phyloP scores from a whole-genome alignment of 257 asterid species.

The Anisodus acutangulus region DNA sequence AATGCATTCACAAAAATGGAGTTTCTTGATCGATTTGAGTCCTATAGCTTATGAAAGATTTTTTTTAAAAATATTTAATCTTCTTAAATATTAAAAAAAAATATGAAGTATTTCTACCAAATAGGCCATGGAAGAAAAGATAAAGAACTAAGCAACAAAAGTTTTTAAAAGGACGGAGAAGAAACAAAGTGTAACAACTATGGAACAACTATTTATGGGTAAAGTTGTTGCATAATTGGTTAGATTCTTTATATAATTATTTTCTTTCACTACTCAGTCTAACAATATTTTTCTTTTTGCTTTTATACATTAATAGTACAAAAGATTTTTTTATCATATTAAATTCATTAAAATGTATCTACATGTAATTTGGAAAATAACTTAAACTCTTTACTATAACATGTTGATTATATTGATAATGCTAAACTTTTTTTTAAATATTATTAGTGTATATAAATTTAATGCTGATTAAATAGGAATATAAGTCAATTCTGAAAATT shows the following conservation, averaged over 20 bases:
- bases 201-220: not conserved
- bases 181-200: not conserved
- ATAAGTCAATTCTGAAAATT: not conserved
- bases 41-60: too few species aligned
- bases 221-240: conserved; percentile 16
- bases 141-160: not conserved
- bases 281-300: not conserved
- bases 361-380: not conserved
- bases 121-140: not conserved
- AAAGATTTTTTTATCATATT: too few species aligned
- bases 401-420: not conserved
- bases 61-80: too few species aligned
- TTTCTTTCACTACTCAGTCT: not conserved
- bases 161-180: not conserved
- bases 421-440: not conserved
- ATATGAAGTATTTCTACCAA: not conserved
- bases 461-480: not conserved
- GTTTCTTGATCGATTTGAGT: too few species aligned
- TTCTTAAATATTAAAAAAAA: not conserved
- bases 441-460: not conserved
- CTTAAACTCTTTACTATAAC: not conserved
- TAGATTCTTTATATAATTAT: not conserved
- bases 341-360: not conserved
- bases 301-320: not conserved
- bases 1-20: too few species aligned